Conservation (phyloP, 2,329 filamentous ascomycete genomes). For the Fusarium brachygibbosum region DNA sequence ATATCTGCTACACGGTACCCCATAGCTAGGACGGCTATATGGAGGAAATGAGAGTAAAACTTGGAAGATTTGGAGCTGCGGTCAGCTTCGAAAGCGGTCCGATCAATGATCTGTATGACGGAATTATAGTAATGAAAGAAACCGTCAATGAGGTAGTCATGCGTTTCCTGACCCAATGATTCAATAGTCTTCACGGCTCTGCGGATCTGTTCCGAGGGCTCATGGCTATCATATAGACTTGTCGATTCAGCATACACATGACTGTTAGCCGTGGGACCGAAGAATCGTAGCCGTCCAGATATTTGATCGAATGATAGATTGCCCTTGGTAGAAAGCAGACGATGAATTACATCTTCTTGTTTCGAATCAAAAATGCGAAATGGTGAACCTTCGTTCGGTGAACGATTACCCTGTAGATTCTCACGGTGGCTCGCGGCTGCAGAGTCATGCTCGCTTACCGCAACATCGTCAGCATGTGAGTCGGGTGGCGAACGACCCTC, state of each 20-base stretch:
- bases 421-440: constrained; percentile 36
- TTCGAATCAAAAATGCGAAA: constrained; percentile 57
- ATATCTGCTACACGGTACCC: constrained; percentile 66
- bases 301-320: constrained; percentile 66
- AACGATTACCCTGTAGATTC: constrained; percentile 38
- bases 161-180: constrained; percentile 60
- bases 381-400: constrained; percentile 51
- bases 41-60: constrained; percentile 66
- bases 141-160: constrained; percentile 65
- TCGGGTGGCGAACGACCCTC: constrained; percentile 52
- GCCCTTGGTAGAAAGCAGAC: constrained; percentile 63
- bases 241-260: constrained; percentile 62
- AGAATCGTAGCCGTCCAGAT: constrained; percentile 64
- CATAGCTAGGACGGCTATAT: constrained; percentile 65
- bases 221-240: constrained; percentile 53
- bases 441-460: constrained; percentile 47
- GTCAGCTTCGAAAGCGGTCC: constrained; percentile 63
- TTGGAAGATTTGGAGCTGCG: constrained; percentile 60
- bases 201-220: constrained; percentile 61
- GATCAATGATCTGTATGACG: constrained; percentile 63
- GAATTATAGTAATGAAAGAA: constrained; percentile 68
- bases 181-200: constrained; percentile 63
- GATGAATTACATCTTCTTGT: constrained; percentile 63
- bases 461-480: constrained; percentile 53
- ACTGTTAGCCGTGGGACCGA: constrained; percentile 66